A percentile compares a stretch with the other conserved stretches of the same genome.
Evolutionary conservation across 768 basidiomycete species (phyloP).

Genomic region (Dioszegia hungarica): DNA sequence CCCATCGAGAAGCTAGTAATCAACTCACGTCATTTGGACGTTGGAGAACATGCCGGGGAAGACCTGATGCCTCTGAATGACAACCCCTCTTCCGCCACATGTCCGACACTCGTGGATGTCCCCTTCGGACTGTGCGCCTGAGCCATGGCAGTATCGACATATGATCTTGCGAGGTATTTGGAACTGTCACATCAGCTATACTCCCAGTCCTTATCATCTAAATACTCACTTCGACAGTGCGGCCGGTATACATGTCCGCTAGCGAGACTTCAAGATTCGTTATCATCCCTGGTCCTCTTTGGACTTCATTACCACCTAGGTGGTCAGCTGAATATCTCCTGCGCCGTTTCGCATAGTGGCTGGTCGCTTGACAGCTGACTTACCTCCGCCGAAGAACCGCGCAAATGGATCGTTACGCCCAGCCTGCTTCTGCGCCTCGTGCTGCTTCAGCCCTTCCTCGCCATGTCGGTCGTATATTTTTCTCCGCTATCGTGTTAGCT

Average conservation of each 20-base stretch:
- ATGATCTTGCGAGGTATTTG: constrained; percentile 85
- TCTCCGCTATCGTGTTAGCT: constrained; percentile 62
- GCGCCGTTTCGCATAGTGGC: not conserved
- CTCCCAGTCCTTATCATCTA: not conserved
- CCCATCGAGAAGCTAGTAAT: not conserved
- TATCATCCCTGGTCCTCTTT: constrained; percentile 49
- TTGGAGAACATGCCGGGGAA: constrained; percentile 96
- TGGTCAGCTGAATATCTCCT: not conserved
- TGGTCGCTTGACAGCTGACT: not conserved
- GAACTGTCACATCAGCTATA: constrained; percentile 57
- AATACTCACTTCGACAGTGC: constrained; percentile 67
- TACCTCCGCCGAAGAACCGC: constrained; percentile 76
- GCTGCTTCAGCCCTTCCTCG: constrained; percentile 84
- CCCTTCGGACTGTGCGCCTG: constrained; percentile 81
- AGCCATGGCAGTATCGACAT: constrained; percentile 94
- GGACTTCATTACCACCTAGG: constrained; percentile 41
- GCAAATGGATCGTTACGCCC: constrained; percentile 96
- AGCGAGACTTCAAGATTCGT: constrained; percentile 65
- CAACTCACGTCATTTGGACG: constrained; percentile 66
- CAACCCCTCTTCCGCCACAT: constrained; percentile 80
- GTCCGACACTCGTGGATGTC: constrained; percentile 82
- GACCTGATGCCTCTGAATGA: constrained; percentile 83
- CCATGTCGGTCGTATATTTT: constrained; percentile 91
- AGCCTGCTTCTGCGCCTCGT: constrained; percentile 58
- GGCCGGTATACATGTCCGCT: constrained; percentile 82